These are phyloP conservation scores for Phoenix roebelenii DNA, from an alignment of 176 grass and related monocot species.

Conservation along the genomic window DNA sequence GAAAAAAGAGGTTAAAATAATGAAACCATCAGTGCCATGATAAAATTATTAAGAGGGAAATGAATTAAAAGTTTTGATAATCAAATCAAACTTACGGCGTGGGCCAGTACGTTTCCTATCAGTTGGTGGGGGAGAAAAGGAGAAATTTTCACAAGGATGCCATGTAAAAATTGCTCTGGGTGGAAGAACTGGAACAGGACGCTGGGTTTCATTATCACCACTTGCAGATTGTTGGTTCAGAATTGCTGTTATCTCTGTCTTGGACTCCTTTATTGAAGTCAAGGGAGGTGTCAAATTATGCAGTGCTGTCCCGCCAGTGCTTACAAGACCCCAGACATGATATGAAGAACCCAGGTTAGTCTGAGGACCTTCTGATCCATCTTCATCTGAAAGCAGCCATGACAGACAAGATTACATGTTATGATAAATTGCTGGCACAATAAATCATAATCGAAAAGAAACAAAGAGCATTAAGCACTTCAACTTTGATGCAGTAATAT, in stretches of 20 bases:
- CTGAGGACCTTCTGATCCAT: slow-evolving; percentile 42
- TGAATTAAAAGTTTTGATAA: background rate
- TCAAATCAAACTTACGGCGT: slow-evolving; percentile 58
- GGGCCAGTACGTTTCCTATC: slow-evolving; percentile 87
- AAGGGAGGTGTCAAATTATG: slow-evolving; percentile 36
- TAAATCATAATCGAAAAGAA: no score
- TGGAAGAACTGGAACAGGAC: slow-evolving; percentile 18
- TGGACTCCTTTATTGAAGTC: slow-evolving; percentile 24
- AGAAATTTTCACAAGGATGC: slow-evolving; percentile 93
- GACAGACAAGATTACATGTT: slow-evolving; percentile 7
- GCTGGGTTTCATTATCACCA: slow-evolving; percentile 17
- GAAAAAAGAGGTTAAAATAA: slow-evolving; percentile 35
- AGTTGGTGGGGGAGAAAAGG: slow-evolving; percentile 65
- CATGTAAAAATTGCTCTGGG: slow-evolving; percentile 22
- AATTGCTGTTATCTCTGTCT: slow-evolving; percentile 18
- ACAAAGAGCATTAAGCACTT: no score
- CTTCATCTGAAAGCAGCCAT: slow-evolving; percentile 50
- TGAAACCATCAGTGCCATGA: slow-evolving; percentile 14
- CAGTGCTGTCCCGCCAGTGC: slow-evolving; percentile 34
- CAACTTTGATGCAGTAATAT: no score
- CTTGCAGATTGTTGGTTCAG: slow-evolving; percentile 11
- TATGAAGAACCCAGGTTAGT: slow-evolving; percentile 39
- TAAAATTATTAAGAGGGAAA: slow-evolving; percentile 1
- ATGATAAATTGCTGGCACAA: background rate
- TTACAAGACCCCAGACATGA: slow-evolving; percentile 46